These are phyloP conservation scores for Tephrocybe sp. DNA, from an alignment of 768 basidiomycete species.

Conservation along the genomic window DNA sequence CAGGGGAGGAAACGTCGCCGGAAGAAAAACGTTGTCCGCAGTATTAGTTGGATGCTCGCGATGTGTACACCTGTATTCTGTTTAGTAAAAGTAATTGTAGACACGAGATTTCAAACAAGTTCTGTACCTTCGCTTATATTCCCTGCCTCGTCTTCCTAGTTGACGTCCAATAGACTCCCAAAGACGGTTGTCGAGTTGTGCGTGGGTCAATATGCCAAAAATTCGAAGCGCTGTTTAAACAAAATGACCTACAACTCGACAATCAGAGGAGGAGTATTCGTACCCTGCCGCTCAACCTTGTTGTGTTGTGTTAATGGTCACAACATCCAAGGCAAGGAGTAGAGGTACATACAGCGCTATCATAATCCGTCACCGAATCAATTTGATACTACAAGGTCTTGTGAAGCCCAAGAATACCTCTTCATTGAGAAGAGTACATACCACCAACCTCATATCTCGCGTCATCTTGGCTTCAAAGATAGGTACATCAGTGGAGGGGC, in stretches of 20 bases:
- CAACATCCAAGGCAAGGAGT: neutral
- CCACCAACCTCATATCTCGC: conserved; percentile 13
- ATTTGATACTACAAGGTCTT: conserved; percentile 13
- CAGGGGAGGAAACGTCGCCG: conserved; percentile 49
- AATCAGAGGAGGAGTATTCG: neutral
- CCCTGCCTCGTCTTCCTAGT: conserved; percentile 38
- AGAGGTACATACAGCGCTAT: conserved; percentile 3
- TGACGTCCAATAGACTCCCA: conserved; percentile 38
- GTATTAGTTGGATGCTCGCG: conserved; percentile 30
- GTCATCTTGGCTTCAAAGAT: conserved; percentile 18
- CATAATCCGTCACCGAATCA: conserved; percentile 12
- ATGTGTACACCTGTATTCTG: conserved; percentile 38
- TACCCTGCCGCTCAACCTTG: conserved; percentile 16
- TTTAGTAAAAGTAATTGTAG: neutral
- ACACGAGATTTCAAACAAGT: neutral
- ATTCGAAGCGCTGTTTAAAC: conserved; percentile 10
- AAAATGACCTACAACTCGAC: neutral
- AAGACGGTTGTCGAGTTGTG: conserved; percentile 33
- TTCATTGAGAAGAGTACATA: neutral
- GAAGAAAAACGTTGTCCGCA: conserved; percentile 42
- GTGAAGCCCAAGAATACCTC: neutral
- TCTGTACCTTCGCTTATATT: conserved; percentile 51
- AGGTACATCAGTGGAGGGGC: conserved; percentile 11
- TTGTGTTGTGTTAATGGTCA: neutral
- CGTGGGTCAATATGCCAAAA: conserved; percentile 29